phyloP scores from a whole-genome alignment of 345 rosid species.

The Eucalyptus urophylla region DNA sequence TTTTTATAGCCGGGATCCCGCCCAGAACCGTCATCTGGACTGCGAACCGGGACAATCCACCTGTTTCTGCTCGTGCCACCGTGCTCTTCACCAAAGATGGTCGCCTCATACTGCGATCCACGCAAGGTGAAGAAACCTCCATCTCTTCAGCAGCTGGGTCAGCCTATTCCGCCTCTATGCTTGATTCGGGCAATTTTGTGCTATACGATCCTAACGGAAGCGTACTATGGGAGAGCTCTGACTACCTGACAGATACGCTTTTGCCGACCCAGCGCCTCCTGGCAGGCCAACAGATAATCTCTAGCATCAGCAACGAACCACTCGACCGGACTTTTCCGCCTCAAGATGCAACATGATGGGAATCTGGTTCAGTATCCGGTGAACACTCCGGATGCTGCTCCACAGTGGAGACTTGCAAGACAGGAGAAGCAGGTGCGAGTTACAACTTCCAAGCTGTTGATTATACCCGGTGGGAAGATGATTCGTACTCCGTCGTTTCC shows the following conservation, averaged over 20 bases:
- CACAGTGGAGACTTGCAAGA: background rate
- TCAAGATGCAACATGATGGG: slow-evolving; percentile 10
- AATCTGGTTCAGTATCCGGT: slow-evolving; percentile 14
- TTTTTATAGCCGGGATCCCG: background rate
- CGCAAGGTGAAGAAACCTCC: background rate
- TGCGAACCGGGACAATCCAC: slow-evolving; percentile 6
- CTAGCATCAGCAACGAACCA: slow-evolving; percentile 1
- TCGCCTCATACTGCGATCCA: background rate
- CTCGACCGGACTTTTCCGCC: slow-evolving; percentile 7
- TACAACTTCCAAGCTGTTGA: background rate
- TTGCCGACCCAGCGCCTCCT: slow-evolving; percentile 3
- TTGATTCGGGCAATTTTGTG: slow-evolving; percentile 13
- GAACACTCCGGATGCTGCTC: background rate
- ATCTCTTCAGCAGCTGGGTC: background rate
- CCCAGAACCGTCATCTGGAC: slow-evolving; percentile 10
- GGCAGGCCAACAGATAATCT: background rate
- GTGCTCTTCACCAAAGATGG: slow-evolving; percentile 1
- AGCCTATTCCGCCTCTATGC: slow-evolving; percentile 5
- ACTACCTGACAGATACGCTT: slow-evolving; percentile 13
- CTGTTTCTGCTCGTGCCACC: background rate
- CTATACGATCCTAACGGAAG: background rate
- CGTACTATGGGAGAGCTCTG: slow-evolving; percentile 15
- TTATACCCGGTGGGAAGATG: background rate
- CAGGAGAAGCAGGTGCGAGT: background rate
- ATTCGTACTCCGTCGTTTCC: background rate